Conservation (phyloP, 192 early-diverging fungal species). For the Cladochytrium replicatum region DNA sequence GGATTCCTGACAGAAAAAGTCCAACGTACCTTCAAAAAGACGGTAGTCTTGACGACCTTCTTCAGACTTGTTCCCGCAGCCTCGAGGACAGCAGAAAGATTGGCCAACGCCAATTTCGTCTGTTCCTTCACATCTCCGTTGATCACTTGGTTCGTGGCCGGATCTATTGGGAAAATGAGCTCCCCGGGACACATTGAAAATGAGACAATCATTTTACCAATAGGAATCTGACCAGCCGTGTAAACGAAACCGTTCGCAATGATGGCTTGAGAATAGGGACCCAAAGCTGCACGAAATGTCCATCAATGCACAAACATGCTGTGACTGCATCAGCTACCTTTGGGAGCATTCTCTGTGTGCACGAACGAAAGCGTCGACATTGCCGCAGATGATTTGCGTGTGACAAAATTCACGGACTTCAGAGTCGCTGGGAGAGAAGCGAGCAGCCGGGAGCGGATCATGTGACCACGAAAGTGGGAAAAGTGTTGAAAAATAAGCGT, state of each 20-base stretch:
- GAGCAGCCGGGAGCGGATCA: too few species aligned
- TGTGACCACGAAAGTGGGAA: too few species aligned
- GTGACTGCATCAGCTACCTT: too few species aligned
- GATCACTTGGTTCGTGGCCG: slow-evolving; percentile 65
- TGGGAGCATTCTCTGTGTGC: too few species aligned
- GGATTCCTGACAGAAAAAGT: background rate
- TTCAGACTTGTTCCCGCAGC: slow-evolving; percentile 66
- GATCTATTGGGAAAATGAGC: slow-evolving; percentile 44
- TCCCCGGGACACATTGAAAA: background rate
- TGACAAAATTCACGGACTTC: too few species aligned
- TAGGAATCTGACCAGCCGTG: slow-evolving; percentile 60
- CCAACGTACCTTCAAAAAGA: slow-evolving; percentile 66
- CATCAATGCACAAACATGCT: too few species aligned
- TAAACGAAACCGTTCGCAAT: slow-evolving; percentile 74
- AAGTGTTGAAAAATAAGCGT: too few species aligned
- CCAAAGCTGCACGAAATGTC: slow-evolving; percentile 13
- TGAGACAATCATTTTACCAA: background rate
- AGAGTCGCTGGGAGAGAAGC: too few species aligned
- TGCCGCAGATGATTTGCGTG: too few species aligned
- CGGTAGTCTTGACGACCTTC: slow-evolving; percentile 91
- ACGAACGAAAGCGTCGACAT: too few species aligned
- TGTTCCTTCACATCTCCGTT: slow-evolving; percentile 59
- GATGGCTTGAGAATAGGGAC: slow-evolving; percentile 59
- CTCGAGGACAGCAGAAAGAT: slow-evolving; percentile 75
- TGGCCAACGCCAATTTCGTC: slow-evolving; percentile 61